phyloP scores from a whole-genome alignment of 2,329 filamentous ascomycete species.

The Aaosphaeria arxii region DNA sequence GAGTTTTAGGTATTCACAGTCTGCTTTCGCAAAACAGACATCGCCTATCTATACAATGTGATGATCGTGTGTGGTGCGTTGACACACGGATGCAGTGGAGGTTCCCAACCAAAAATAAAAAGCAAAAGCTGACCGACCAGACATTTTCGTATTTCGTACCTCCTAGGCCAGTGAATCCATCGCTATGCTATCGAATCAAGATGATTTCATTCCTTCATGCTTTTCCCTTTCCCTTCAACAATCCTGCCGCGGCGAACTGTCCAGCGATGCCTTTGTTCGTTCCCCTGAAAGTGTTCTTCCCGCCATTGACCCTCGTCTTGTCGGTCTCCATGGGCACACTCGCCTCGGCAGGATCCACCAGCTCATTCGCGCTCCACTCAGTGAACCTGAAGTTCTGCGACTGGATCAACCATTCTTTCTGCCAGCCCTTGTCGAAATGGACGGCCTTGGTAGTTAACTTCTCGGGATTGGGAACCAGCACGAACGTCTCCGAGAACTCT shows the following conservation, averaged over 20 bases:
- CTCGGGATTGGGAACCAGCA: slow-evolving; percentile 64
- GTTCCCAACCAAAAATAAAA: no score
- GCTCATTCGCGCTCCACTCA: slow-evolving; percentile 23
- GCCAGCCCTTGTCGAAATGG: slow-evolving; percentile 6
- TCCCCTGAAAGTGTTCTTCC: neutral
- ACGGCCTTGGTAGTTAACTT: neutral
- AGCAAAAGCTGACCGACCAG: no score
- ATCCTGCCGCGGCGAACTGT: slow-evolving; percentile 6
- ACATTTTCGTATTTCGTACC: no score
- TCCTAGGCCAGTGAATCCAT: no score
- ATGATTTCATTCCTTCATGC: neutral
- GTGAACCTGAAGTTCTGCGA: slow-evolving; percentile 44
- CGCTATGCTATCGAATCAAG: no score
- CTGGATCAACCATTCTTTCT: slow-evolving; percentile 41
- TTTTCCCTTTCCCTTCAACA: slow-evolving; percentile 7
- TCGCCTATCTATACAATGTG: no score
- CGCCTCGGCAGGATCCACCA: neutral
- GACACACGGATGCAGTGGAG: no score
- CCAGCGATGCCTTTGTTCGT: neutral
- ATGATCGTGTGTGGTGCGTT: no score
- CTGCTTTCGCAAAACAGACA: no score
- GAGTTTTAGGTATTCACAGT: no score
- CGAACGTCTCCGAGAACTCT: slow-evolving; percentile 76
- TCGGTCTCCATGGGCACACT: neutral
- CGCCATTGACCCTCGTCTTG: slow-evolving; percentile 1